Evolutionary conservation across 139 green algal species (phyloP).

Genomic region (Penium margaritaceum): DNA sequence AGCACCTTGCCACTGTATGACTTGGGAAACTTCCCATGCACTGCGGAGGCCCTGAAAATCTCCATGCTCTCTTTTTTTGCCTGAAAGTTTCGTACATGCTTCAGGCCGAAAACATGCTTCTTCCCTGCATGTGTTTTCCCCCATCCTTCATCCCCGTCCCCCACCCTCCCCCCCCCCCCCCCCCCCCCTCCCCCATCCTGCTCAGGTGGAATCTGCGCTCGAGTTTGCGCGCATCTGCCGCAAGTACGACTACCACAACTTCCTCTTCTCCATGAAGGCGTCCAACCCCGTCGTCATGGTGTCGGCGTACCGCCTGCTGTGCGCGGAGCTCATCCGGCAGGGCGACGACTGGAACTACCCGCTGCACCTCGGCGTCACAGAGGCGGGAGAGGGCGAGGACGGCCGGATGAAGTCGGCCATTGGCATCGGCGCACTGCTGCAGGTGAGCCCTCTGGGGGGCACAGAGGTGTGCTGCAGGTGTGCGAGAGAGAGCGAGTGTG

Average conservation of each 20-base stretch:
- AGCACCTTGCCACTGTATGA: no score
- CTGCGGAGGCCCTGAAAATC: no score
- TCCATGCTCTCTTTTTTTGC: no score
- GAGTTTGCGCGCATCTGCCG: background rate
- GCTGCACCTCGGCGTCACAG: conserved; percentile 91
- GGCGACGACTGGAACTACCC: conserved; percentile 89
- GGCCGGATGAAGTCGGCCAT: conserved; percentile 95
- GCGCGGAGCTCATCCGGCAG: conserved; percentile 75
- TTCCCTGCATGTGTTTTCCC: no score
- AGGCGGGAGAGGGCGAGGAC: conserved; percentile 92
- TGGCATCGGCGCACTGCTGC: conserved; percentile 89
- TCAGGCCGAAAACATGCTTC: no score
- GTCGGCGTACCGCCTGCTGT: conserved; percentile 82
- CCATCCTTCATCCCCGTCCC: no score
- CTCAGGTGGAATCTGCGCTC: background rate
- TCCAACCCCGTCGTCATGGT: conserved; percentile 95
- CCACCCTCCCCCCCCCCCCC: no score
- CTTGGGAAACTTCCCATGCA: no score
- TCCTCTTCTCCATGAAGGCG: conserved; percentile 98
- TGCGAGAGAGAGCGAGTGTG: no score
- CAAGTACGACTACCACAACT: conserved; percentile 94
- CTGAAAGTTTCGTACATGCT: no score
- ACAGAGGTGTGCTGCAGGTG: no score
- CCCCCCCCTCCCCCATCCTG: no score
- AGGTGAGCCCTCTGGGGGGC: conserved; percentile 15